These are phyloP conservation scores for Penicillium expansum DNA, from an alignment of 2,329 filamentous ascomycete species.

Conservation along the genomic window DNA sequence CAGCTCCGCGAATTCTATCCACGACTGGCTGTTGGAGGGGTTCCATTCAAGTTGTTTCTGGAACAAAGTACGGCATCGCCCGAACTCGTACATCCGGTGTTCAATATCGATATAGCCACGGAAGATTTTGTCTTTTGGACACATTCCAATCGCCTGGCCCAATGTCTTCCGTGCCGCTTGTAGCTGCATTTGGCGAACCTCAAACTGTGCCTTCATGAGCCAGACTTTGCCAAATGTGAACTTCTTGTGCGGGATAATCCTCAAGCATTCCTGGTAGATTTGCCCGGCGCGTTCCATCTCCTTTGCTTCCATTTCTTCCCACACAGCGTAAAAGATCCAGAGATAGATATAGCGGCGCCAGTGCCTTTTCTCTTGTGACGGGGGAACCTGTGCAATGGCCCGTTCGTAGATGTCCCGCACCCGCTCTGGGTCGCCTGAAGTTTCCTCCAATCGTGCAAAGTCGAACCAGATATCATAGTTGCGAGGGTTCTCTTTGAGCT, in stretches of 20 bases:
- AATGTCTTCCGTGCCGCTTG: slow-evolving; percentile 80
- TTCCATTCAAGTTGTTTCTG: slow-evolving; percentile 95
- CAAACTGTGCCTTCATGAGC: slow-evolving; percentile 90
- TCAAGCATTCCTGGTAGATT: slow-evolving; percentile 85
- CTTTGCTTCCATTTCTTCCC: slow-evolving; percentile 83
- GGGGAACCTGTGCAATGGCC: slow-evolving; percentile 91
- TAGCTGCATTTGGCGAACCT: slow-evolving; percentile 81
- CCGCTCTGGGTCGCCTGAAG: slow-evolving; percentile 74
- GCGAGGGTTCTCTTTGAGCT: slow-evolving; percentile 87
- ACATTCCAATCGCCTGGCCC: slow-evolving; percentile 87
- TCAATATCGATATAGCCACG: slow-evolving; percentile 91
- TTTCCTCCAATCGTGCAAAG: slow-evolving; percentile 86
- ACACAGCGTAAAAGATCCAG: slow-evolving; percentile 96
- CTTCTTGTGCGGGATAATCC: slow-evolving; percentile 87
- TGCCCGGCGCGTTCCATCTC: slow-evolving; percentile 77
- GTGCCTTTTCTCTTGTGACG: slow-evolving; percentile 92
- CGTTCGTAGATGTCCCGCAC: slow-evolving; percentile 92
- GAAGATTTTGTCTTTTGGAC: slow-evolving; percentile 94
- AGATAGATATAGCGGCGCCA: slow-evolving; percentile 97
- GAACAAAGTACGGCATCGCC: slow-evolving; percentile 84
- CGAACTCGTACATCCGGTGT: slow-evolving; percentile 90
- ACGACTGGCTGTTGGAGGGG: slow-evolving; percentile 82
- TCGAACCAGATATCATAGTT: slow-evolving; percentile 99
- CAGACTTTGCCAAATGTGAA: slow-evolving; percentile 98
- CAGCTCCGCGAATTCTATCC: slow-evolving; percentile 94